Conservation (phyloP, 176 grass and related monocot genomes). For the Chrysopogon serrulatus region DNA sequence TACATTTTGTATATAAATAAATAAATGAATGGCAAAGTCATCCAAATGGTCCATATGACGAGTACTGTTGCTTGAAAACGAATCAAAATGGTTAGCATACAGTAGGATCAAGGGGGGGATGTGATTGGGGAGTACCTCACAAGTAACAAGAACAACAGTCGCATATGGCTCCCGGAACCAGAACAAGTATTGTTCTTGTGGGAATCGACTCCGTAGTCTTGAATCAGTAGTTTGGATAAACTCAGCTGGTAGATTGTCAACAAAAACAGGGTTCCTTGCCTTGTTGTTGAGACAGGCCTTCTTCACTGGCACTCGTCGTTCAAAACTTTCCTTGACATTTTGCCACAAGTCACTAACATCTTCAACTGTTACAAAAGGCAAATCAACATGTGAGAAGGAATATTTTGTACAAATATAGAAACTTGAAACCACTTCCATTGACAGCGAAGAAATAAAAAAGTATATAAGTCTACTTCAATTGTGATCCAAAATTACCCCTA, state of each 20-base stretch:
- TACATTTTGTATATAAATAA: slow-evolving; percentile 15
- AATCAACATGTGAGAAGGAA: background rate
- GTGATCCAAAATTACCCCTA: background rate
- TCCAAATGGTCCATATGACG: slow-evolving; percentile 5
- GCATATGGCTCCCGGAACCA: slow-evolving; percentile 96
- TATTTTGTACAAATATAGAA: background rate
- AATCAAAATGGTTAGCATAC: slow-evolving; percentile 10
- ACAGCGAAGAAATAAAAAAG: background rate
- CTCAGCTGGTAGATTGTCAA: slow-evolving; percentile 75
- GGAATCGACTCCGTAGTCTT: slow-evolving; percentile 87
- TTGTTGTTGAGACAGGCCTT: slow-evolving; percentile 96
- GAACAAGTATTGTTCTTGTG: slow-evolving; percentile 93
- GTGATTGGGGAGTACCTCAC: slow-evolving; percentile 53
- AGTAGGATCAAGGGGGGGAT: background rate
- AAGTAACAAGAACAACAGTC: slow-evolving; percentile 83
- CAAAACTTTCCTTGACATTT: slow-evolving; percentile 75
- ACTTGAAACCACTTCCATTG: background rate
- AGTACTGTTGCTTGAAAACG: slow-evolving; percentile 2
- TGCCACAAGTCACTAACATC: slow-evolving; percentile 98
- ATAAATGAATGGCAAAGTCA: slow-evolving; percentile 14
- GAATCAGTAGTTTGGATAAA: slow-evolving; percentile 96
- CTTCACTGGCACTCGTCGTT: slow-evolving; percentile 71
- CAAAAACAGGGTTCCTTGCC: slow-evolving; percentile 77
- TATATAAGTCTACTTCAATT: background rate
- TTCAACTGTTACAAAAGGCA: slow-evolving; percentile 62